These are phyloP conservation scores for Cercospora citrullina DNA, from an alignment of 2,329 filamentous ascomycete species.

Conservation along the genomic window DNA sequence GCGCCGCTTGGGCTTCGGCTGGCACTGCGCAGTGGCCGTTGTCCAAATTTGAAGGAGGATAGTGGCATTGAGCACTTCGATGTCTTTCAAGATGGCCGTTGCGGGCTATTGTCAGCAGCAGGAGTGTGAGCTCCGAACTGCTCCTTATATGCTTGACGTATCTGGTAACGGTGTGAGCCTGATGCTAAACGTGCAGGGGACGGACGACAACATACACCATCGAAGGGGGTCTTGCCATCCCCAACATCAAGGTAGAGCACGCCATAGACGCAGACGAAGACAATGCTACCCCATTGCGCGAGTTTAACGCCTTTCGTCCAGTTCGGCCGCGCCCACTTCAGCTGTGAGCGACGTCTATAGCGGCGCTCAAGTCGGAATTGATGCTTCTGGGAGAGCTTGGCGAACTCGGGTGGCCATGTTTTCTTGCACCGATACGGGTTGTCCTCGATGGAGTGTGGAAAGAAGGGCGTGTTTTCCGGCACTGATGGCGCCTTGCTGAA, in stretches of 20 bases:
- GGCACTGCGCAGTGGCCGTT: neutral
- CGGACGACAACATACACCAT: conserved; percentile 63
- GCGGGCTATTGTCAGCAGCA: conserved; percentile 12
- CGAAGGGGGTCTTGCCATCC: conserved; percentile 50
- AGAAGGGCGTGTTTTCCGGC: conserved; percentile 26
- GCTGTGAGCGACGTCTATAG: conserved; percentile 67
- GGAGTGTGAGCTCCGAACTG: conserved; percentile 10
- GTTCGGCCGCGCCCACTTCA: conserved; percentile 61
- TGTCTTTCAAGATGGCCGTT: conserved; percentile 17
- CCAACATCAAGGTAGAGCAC: conserved; percentile 61
- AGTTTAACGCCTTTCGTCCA: conserved; percentile 68
- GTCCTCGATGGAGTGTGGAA: conserved; percentile 45
- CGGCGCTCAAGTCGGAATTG: conserved; percentile 77
- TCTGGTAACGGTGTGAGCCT: conserved; percentile 7
- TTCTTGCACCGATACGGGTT: conserved; percentile 68
- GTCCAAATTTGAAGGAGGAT: neutral
- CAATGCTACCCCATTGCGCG: conserved; percentile 61
- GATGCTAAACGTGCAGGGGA: conserved; percentile 57
- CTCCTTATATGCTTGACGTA: conserved; percentile 16
- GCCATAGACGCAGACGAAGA: conserved; percentile 57
- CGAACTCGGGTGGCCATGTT: conserved; percentile 76
- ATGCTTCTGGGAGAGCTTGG: conserved; percentile 66
- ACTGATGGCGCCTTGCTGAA: conserved; percentile 29
- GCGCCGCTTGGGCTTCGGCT: neutral
- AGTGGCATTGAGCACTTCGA: neutral